These are phyloP conservation scores for Nicotiana otophora DNA, from an alignment of 257 asterid species.

Conservation along the genomic window DNA sequence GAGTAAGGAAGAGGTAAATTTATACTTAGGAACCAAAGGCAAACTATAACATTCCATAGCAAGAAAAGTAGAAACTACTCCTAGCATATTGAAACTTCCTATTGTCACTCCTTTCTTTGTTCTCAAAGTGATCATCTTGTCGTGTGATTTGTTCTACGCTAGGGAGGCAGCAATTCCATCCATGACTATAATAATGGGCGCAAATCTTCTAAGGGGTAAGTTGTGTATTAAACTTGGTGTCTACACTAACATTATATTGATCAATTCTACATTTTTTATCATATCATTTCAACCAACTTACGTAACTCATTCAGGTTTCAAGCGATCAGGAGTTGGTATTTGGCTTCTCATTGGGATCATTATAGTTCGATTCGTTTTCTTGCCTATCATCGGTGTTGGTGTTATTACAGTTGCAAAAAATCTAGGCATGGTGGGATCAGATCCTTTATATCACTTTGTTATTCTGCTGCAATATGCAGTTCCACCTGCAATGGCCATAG, in stretches of 20 bases:
- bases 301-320: constrained; percentile 12
- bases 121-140: not conserved
- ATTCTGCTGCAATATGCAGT: constrained; percentile 21
- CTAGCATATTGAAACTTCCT: not conserved
- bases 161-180: constrained; percentile 34
- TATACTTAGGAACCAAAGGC: not conserved
- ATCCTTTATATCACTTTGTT: constrained; percentile 25
- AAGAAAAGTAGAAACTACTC: not conserved
- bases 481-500: constrained; percentile 24
- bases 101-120: not conserved
- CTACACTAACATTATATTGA: not conserved
- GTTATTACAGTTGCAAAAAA: constrained; percentile 8
- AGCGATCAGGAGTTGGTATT: constrained; percentile 18
- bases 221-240: not conserved
- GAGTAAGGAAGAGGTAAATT: not conserved
- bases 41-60: not conserved
- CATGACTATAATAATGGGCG: constrained; percentile 24
- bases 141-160: not conserved
- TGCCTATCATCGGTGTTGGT: constrained; percentile 12
- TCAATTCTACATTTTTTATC: not conserved
- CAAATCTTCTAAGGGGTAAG: constrained; percentile 24
- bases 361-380: constrained; percentile 7
- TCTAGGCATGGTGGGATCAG: constrained; percentile 20
- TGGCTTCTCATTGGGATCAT: constrained; percentile 20
- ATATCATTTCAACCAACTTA: not conserved